Base-by-base conservation (phyloP, 83 land plant species). In the Larix sibirica region DNA sequence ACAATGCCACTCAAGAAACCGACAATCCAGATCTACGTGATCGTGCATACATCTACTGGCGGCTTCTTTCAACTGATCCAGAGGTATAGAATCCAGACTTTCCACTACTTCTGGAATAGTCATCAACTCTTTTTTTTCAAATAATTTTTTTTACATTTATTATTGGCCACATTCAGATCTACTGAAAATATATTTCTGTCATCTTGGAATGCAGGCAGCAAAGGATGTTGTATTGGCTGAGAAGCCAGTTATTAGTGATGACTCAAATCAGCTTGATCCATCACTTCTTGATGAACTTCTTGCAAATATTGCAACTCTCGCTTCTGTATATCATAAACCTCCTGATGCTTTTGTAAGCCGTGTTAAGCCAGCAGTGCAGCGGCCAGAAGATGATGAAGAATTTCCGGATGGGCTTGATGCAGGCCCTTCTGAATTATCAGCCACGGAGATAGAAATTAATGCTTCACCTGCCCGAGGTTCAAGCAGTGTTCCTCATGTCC, bases 31-130 rank as follows among this genome's bases (percentile, higher is more conserved):
- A 98, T 87, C 86, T 98, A 26, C 95, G 99, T 24, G 99, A 98
- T 84, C 99, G 99, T 50, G 99, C 99, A 20, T 98, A 98, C 81
- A 96, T 98, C 54, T 98, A 98, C 81, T 98, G 99, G 99, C 97
- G 99, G n/a, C 96, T 98, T 62, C 91, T 98, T 28, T 98, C 99
- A 42, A 98, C 99, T 54, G 99, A 98, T 87, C 99, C 99, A 62
- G 99, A 98, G 99, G 99, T 98, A 64, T 85, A 69, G 58, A 28
- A 82, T 75, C 50, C 26, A 77, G 18, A 44, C 17, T 33, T 20
- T 44, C 12, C 21, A 23, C 4, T 42, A 7, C 36, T 69, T 10
- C 77, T 73, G 10, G 77, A 42, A 20, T 9, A 42, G 42, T 0
- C 13, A 14, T 16, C 54, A 40, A 42, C 38, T 69, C 9, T 68